Evolutionary conservation across 2,329 filamentous ascomycete species (phyloP), one percentile per base, ranked within the genome.

Genomic region (Aspergillus puulaauensis): DNA sequence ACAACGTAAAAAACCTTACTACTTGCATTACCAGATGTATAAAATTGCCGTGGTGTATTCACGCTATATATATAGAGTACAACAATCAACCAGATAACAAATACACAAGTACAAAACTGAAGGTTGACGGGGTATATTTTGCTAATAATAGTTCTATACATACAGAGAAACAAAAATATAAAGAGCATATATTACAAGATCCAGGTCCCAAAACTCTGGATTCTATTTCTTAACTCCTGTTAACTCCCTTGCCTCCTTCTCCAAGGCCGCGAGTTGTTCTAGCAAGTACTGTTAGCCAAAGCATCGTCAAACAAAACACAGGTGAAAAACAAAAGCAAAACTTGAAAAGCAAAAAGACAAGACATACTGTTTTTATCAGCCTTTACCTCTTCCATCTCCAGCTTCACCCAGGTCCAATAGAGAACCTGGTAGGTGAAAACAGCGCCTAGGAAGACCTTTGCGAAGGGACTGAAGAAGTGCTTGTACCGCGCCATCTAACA

Each of bases 371-470:
- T 75, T 65, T 76, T 80, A 24, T 72, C 61, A 17, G 73, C 65
- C 61, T 75, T 79, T 6, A 69, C 67, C 59, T 79, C 77, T 56
- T 79, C 76, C 53, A 74, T 77, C 65, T 81, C 78, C 12, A 81
- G 64, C 58, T 77, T 79, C 65, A 77, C 54, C 79, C 79, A 81
- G 31, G 68, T 66, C 75, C 76, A 79, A 61, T 81, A 79, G 19
- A 78, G 68, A 43, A 79, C 69, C 61, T 81, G 79, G 63, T 80
- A 81, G 15, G 75, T 78, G 63, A 81, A 75, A 37, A 81, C 74
- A 4, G 78, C 77, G 7, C 77, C 75, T 3, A 80, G 71, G 54
- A 81, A 79, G 58, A 79, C 76, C 61, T 81, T 81, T 59, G 73
- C 72, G 51, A 81, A 75, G 9, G 79, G 77, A 35, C 77, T 68